Evolutionary conservation across 257 asterid genomes (phyloP), one percentile per base, ranked within the genome.

Genomic region (Echium plantagineum): DNA sequence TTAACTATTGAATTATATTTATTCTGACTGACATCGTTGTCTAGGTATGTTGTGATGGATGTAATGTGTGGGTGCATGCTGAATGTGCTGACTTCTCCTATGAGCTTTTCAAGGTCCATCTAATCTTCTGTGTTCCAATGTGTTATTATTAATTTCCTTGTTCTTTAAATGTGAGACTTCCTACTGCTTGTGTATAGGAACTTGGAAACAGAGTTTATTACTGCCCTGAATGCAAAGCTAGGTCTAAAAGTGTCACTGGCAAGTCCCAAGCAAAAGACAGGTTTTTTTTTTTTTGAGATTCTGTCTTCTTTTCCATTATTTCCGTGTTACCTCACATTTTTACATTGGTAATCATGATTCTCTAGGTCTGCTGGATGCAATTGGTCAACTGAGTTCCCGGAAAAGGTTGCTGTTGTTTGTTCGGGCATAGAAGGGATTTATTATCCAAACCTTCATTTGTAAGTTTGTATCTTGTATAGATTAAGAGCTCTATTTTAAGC

Each of bases 11-110:
- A 9, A 21, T 30, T 51, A 21, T 35, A 35, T 62, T 52, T 32
- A 17, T 24, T 62, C 26, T 52, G 51, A 31, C 61, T 22, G 20
- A 18, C 13, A 46, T 21, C 46, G 52, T 47, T 38, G 22, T 57
- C 64, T 74, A 93, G 99, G 87, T 93, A 58, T 85, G 94, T 60
- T 93, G 99, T 2, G 96, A 89, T 77, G 77, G 87, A 52, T 93
- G 99, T 72, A 77, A 89, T 77, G 90, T 89, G 66, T 93, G 99
- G 97, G 94, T 89, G 66, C 97, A 93, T 78, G 93, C 93, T 61
- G 94, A 93, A 62, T 93, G 99, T 68, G 90, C 97, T 66, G 71
- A 77, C 61, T 66, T 84, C 63, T 75, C 97, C 61, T 46, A 74
- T 16, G 65, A 71, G 21, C 63, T 67, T 69, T 69, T 89, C 63